Evolutionary conservation across 805 yeast genomes (phyloP).

Genomic region (Alloascoidea africana): DNA sequence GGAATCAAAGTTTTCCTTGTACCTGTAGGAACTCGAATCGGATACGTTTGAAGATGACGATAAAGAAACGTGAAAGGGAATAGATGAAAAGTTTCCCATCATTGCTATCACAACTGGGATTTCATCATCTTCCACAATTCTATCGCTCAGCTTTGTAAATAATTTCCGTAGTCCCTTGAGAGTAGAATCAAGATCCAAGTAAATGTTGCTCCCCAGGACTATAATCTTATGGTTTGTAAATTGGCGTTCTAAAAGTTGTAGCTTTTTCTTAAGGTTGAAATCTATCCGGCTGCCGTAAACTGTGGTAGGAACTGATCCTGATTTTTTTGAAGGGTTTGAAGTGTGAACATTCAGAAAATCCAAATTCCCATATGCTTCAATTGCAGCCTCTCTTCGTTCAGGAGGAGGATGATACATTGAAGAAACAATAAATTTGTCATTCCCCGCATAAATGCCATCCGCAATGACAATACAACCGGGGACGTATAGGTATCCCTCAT

Average conservation of each 20-base stretch:
- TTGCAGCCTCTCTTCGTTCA: slow-evolving; percentile 51
- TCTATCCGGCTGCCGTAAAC: slow-evolving; percentile 41
- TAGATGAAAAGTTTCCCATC: slow-evolving; percentile 66
- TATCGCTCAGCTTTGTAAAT: slow-evolving; percentile 36
- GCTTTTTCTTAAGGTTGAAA: slow-evolving; percentile 34
- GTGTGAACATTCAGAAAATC: slow-evolving; percentile 47
- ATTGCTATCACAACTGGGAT: slow-evolving; percentile 59
- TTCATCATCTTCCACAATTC: slow-evolving; percentile 20
- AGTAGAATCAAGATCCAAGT: slow-evolving; percentile 41
- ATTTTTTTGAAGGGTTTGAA: slow-evolving; percentile 10
- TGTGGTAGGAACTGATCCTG: slow-evolving; percentile 10
- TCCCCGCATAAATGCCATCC: slow-evolving; percentile 64
- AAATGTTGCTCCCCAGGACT: slow-evolving; percentile 62
- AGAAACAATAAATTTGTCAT: slow-evolving; percentile 52
- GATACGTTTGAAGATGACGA: slow-evolving; percentile 26
- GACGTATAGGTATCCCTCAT: slow-evolving; percentile 47
- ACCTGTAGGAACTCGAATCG: slow-evolving; percentile 29
- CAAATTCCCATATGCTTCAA: slow-evolving; percentile 62
- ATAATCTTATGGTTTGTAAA: slow-evolving; percentile 42
- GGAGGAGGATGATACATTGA: slow-evolving; percentile 80
- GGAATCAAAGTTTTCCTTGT: slow-evolving; percentile 57
- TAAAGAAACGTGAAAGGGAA: slow-evolving; percentile 42
- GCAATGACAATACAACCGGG: slow-evolving; percentile 67
- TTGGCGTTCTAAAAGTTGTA: slow-evolving; percentile 41
- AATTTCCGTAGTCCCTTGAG: slow-evolving; percentile 54